Base-by-base conservation (phyloP, 495 filamentous ascomycete genomes). In the Endocarpon pusillum region DNA sequence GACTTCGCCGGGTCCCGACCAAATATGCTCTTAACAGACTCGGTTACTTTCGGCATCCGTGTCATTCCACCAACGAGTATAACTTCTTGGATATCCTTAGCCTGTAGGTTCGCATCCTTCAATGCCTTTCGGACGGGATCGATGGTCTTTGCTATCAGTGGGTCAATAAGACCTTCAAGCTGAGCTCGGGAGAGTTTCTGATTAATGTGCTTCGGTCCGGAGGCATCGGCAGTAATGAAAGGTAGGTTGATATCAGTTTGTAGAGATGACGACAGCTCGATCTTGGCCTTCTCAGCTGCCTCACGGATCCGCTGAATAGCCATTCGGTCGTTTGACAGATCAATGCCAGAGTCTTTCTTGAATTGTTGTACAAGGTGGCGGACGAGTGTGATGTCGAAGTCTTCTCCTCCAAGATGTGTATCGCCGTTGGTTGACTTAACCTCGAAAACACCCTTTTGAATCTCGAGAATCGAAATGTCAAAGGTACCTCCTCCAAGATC, bases 21-120 rank as follows among this genome's bases (percentile, higher is more conserved):
- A 60, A 97, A 97, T 56, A 96, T 84, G 62, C 65, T 74, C 75
- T 92, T 94, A 51, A 96, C 89, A 22, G 85, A 91, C 65, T 96
- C 86, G 42, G 75, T 75, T 47, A 97, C 89, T 76, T 94, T 97
- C 49, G 89, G 89, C 89, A 97, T 97, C 66, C 89, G 91, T 44
- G 91, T 94, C 89, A 96, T 96, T 62, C 89, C 89, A 73, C 89
- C 89, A 36, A 97, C 89, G 18, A 97, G 77, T 55, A 97, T 96
- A 47, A 97, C 82, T 52, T 97, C 89, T 64, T 97, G 84, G 58
- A 97, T 92, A 36, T 97, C 91, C 61, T 81, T 85, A 42, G 89
- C 74, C 62, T 85, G 71, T 29, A 97, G 74, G 55, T 77, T 78
- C 54, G 89, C 91, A 58, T 97, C 89, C 73, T 94, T 96, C 19